Evolutionary conservation across 306 rosid species (phyloP), one percentile per base, ranked within the genome.

Genomic region (Inga leiocalycina): DNA sequence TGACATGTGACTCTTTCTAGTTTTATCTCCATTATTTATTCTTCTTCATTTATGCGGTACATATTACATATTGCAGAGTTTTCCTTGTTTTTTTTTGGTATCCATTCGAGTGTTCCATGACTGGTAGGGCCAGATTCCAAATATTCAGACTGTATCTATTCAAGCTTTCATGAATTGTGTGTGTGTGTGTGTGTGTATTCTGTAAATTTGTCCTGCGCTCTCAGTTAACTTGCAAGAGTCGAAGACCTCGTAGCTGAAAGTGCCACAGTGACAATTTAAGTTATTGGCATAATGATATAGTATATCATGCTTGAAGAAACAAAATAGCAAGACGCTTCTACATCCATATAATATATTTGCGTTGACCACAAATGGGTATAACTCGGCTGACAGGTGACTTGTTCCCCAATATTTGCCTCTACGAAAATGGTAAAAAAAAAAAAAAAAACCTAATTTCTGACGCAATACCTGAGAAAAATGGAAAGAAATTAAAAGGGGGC

Each of bases 361-460:
- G 43, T 34, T 65, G 71, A 34, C 43, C 43, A 32, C 71, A 65
- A 32, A 39, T 20, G 74, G 9, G 27, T 45, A n/a, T 14, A 65
- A 43, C 27, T n/a, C 65, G 30, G 4, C 1, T n/a, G 56, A 39
- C 41, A 62, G 37, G 48, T 71, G 83, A 72, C 3, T 82, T 83
- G 80, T 78, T 41, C 37, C 61, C 62, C 75, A 73, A 61, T 74
- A 44, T 59, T 34, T 76, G 83, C 81, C 77, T 82, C 44, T 48
- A 45, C 24, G 81, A 84, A 78, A n/a, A 22, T 8, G 65, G 65
- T 8, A 4, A 4, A 35, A 41, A 69, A 76, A 51, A n/a, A 54
- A 85, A 46, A 65, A 78, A 51, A 68, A 70, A 82, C 20, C 79
- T 66, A 79, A 84, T 75, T 84, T 81, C 86, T 74, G 43, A 88